Conservation (phyloP, 108 stramenopile genomes). For the Nitzschia putrida region DNA sequence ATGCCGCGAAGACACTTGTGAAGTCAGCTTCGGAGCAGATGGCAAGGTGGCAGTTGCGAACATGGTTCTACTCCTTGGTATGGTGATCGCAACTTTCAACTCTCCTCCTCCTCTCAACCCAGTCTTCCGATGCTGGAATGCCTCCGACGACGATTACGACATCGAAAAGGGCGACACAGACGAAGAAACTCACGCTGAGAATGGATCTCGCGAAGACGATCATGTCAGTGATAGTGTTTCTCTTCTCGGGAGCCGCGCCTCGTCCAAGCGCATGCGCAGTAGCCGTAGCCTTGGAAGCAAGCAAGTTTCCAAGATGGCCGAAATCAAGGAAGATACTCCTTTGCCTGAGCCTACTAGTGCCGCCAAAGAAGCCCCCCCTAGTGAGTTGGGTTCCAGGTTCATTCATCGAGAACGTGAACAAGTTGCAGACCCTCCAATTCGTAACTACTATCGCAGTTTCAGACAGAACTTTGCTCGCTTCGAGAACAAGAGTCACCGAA, state of each 20-base stretch:
- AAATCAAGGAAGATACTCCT: too few relatives aligned
- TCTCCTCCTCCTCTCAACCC: constrained; percentile 39
- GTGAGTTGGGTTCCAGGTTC: constrained; percentile 2
- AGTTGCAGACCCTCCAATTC: not conserved
- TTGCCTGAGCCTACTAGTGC: not conserved
- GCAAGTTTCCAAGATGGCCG: too few relatives aligned
- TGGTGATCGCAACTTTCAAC: constrained; percentile 37
- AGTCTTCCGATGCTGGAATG: constrained; percentile 36
- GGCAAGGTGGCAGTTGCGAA: constrained; percentile 22
- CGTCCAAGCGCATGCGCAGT: not conserved
- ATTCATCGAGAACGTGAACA: not conserved
- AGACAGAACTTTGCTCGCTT: not conserved
- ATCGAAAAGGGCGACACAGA: constrained; percentile 3
- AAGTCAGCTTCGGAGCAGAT: constrained; percentile 5
- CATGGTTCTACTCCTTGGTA: constrained; percentile 21
- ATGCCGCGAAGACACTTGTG: constrained; percentile 8
- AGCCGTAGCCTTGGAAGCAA: not conserved
- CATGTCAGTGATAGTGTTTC: constrained; percentile 24
- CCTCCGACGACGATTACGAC: not conserved
- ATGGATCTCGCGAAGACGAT: not conserved
- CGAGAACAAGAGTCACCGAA: not conserved
- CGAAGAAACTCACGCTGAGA: constrained; percentile 2
- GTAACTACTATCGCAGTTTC: not conserved
- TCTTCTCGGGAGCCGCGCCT: constrained; percentile 10
- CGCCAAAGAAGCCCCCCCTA: not conserved